Conservation (phyloP, 2,329 filamentous ascomycete genomes). For the Fusarium sp. region DNA sequence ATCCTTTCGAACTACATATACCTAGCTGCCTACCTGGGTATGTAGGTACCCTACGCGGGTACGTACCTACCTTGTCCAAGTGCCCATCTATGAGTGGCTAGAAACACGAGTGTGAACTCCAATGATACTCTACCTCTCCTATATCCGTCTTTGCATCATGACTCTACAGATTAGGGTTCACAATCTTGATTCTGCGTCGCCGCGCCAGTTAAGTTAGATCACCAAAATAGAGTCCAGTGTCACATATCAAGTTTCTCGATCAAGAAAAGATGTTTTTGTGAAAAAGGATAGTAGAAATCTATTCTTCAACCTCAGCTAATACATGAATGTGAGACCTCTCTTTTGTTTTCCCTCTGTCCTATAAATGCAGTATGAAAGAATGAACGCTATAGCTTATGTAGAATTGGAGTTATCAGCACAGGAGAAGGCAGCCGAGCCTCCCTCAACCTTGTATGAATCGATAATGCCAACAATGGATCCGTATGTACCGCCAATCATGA, state of each 20-base stretch:
- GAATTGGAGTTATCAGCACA: slow-evolving; percentile 58
- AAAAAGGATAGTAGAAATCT: slow-evolving; percentile 7
- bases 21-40: too few species aligned
- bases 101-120: too few species aligned
- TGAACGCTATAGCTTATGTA: slow-evolving; percentile 5
- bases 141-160: background rate
- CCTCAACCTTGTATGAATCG: slow-evolving; percentile 50
- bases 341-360: slow-evolving; percentile 5
- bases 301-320: slow-evolving; percentile 5
- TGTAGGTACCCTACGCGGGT: too few species aligned
- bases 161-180: background rate
- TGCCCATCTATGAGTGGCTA: too few species aligned
- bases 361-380: slow-evolving; percentile 8
- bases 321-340: slow-evolving; percentile 2
- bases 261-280: background rate
- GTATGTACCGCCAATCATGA: slow-evolving; percentile 59
- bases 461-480: slow-evolving; percentile 54
- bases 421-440: slow-evolving; percentile 54
- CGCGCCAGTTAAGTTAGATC: too few species aligned
- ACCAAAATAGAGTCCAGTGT: background rate
- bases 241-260: background rate
- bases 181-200: slow-evolving; percentile 12
- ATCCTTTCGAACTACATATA: too few species aligned
- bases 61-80: too few species aligned
- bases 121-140: too few species aligned